phyloP scores from a whole-genome alignment of 306 rosid species.

The Sesbania bispinosa region DNA sequence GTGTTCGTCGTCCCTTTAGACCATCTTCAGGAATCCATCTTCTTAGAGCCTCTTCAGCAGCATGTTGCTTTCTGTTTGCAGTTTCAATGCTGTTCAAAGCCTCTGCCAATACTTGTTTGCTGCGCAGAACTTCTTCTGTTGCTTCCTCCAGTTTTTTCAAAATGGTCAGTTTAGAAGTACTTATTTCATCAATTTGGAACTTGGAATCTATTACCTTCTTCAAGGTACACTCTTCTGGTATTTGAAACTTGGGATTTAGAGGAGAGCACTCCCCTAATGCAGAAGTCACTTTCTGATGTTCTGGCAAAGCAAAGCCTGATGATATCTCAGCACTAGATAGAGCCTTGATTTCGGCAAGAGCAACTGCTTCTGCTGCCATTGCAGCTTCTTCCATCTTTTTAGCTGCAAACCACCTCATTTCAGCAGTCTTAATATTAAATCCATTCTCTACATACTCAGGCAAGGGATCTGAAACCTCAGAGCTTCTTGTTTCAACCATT shows the following conservation, averaged over 20 bases:
- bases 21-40: constrained; percentile 64
- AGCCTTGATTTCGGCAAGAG: constrained; percentile 82
- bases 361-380: constrained; percentile 89
- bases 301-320: constrained; percentile 42
- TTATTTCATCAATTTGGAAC: constrained; percentile 53
- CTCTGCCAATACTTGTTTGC: constrained; percentile 68
- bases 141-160: constrained; percentile 77
- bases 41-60: constrained; percentile 65
- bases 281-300: constrained; percentile 52
- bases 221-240: constrained; percentile 46
- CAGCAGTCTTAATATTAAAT: constrained; percentile 60
- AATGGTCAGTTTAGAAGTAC: constrained; percentile 47
- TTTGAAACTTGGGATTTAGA: constrained; percentile 35
- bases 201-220: constrained; percentile 48
- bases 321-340: constrained; percentile 43
- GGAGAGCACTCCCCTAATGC: constrained; percentile 39
- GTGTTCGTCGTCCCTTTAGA: constrained; percentile 36
- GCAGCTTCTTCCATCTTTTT: constrained; percentile 99
- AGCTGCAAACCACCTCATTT: constrained; percentile 90
- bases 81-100: constrained; percentile 75
- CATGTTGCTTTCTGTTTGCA: constrained; percentile 73
- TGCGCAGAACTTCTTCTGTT: constrained; percentile 61
- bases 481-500: constrained; percentile 33
- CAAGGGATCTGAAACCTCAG: constrained; percentile 34
- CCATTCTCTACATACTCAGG: constrained; percentile 27